Evolutionary conservation across 257 asterid species (phyloP).

Genomic region (Mitragyna speciosa): DNA sequence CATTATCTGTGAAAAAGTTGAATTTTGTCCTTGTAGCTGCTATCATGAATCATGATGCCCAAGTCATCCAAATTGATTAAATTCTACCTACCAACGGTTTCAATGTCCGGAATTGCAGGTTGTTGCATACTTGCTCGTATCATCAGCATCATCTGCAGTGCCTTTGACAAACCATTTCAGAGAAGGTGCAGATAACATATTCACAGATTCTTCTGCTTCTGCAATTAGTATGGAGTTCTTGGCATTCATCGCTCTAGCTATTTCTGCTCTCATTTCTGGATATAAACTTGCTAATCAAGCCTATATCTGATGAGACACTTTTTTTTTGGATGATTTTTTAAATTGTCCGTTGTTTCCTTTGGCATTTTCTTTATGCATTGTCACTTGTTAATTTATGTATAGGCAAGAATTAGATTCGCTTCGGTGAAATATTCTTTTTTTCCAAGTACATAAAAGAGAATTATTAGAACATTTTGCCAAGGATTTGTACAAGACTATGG

Average conservation of each 20-base stretch:
- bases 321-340: conserved; percentile 14
- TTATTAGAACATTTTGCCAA: neutral
- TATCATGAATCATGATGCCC: neutral
- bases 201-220: conserved; percentile 85
- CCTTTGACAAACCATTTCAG: conserved; percentile 83
- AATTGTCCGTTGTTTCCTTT: conserved; percentile 20
- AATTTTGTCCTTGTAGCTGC: neutral
- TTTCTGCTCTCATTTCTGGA: conserved; percentile 80
- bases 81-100: neutral
- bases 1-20: neutral
- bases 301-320: conserved; percentile 52
- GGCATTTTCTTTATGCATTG: conserved; percentile 11
- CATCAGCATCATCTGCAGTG: conserved; percentile 89
- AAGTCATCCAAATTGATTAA: neutral
- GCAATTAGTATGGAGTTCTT: conserved; percentile 80
- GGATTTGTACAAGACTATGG: neutral
- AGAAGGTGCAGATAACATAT: conserved; percentile 71
- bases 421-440: neutral
- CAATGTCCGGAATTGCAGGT: conserved; percentile 43
- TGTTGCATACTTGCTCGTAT: conserved; percentile 70
- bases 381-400: conserved; percentile 7
- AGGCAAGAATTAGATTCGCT: neutral
- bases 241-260: conserved; percentile 68
- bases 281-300: conserved; percentile 70
- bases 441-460: conserved; percentile 20